phyloP scores from a whole-genome alignment of 2,329 filamentous ascomycete species.

The Davidsoniella australis region DNA sequence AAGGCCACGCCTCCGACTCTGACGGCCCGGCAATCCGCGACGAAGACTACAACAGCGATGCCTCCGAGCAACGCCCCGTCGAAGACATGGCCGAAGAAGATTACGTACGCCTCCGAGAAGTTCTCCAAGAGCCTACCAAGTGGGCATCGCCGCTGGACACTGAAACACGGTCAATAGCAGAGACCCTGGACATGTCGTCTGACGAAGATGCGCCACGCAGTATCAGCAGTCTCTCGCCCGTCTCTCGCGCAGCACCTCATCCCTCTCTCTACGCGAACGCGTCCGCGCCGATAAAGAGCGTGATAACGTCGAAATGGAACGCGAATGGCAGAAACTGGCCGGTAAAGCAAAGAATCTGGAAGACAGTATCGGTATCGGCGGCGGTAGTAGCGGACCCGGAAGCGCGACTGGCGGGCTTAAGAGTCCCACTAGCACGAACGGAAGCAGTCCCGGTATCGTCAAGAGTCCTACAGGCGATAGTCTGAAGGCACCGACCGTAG shows the following conservation, averaged over 20 bases:
- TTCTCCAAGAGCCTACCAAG: constrained; percentile 11
- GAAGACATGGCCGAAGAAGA: constrained; percentile 7
- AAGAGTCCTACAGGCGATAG: no score
- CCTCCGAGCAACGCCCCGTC: constrained; percentile 6
- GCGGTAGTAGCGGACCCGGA: neutral
- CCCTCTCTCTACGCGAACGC: constrained; percentile 6
- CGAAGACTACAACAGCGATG: constrained; percentile 4
- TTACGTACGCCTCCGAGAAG: constrained; percentile 13
- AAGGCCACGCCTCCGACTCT: neutral
- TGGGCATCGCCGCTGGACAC: constrained; percentile 1
- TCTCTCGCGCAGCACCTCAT: constrained; percentile 2
- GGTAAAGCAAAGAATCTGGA: constrained; percentile 5
- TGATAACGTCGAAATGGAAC: constrained; percentile 13
- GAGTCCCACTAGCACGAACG: neutral
- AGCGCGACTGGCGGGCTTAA: constrained; percentile 10
- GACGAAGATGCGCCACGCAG: constrained; percentile 11
- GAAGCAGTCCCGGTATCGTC: neutral
- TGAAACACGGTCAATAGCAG: constrained; percentile 9
- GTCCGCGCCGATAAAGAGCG: constrained; percentile 13
- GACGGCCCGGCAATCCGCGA: neutral
- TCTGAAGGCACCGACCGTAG: neutral
- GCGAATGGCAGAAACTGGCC: constrained; percentile 10
- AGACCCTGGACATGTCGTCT: constrained; percentile 10
- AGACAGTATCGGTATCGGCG: neutral
- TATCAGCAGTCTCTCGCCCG: constrained; percentile 8